phyloP scores from a whole-genome alignment of 257 asterid species.

The Verbascum thapsus region DNA sequence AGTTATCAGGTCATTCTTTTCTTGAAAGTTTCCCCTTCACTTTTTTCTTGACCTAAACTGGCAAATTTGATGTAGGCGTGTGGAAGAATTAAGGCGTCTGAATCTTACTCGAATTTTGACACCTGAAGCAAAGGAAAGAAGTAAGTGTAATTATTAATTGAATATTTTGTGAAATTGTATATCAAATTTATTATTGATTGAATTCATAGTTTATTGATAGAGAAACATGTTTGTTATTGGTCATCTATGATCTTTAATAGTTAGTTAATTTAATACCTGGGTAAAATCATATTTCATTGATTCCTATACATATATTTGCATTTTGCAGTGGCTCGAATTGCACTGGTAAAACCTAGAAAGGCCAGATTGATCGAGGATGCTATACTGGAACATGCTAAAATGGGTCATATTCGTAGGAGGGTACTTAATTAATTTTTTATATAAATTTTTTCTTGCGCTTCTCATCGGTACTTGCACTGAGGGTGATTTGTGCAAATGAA shows the following conservation, averaged over 20 bases:
- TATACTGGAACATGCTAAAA: constrained; percentile 77
- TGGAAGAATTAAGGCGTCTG: constrained; percentile 87
- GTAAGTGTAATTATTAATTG: constrained; percentile 41
- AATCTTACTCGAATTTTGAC: constrained; percentile 78
- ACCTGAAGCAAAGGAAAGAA: constrained; percentile 82
- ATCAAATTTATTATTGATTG: background rate
- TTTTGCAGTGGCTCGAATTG: constrained; percentile 94
- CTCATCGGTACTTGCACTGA: background rate
- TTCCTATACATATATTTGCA: constrained; percentile 23
- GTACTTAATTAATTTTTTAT: constrained; percentile 34
- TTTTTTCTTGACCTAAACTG: constrained; percentile 23
- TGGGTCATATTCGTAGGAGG: constrained; percentile 88
- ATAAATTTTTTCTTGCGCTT: background rate
- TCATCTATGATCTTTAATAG: background rate
- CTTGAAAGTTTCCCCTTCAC: background rate
- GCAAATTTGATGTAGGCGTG: constrained; percentile 58
- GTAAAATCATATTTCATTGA: background rate
- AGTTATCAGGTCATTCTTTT: background rate
- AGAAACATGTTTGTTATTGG: background rate
- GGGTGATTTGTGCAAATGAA: background rate
- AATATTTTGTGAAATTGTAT: background rate
- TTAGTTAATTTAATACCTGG: constrained; percentile 3
- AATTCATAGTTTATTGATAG: background rate
- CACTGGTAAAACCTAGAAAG: constrained; percentile 94
- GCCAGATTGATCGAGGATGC: constrained; percentile 98